Percentiles rank a stretch among this genome's conserved stretches.
Conservation (phyloP, 2,329 filamentous ascomycete species). For the Esteya vermicola region DNA sequence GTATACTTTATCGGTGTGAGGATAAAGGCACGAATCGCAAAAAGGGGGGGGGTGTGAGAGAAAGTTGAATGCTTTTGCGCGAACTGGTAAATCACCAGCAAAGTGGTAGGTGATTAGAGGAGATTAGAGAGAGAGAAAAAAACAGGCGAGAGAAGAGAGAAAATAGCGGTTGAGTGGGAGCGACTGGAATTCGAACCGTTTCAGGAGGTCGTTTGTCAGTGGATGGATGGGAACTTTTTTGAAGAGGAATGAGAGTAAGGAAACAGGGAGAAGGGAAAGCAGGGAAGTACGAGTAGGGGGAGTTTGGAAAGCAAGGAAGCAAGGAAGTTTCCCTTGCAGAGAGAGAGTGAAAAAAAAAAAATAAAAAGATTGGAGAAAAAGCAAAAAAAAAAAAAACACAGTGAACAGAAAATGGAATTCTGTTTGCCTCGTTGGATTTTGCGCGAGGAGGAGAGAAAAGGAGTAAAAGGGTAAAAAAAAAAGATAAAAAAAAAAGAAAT, state of each 20-base stretch:
- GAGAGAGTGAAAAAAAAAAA: too few relatives aligned
- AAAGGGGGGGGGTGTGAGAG: too few relatives aligned
- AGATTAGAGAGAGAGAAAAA: background rate
- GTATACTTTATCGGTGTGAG: too few relatives aligned
- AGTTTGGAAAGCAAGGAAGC: too few relatives aligned
- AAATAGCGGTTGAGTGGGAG: background rate
- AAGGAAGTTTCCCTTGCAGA: too few relatives aligned
- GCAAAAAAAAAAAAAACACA: background rate
- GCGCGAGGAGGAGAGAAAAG: constrained; percentile 1
- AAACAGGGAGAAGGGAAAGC: background rate
- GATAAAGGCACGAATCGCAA: too few relatives aligned
- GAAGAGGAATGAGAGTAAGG: too few relatives aligned
- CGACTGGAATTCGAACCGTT: background rate
- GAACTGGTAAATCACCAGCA: background rate
- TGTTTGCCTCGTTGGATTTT: background rate
- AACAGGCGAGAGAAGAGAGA: background rate
- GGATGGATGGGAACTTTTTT: too few relatives aligned
- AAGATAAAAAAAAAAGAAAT: too few relatives aligned
- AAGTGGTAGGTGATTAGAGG: background rate
- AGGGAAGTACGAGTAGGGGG: too few relatives aligned
- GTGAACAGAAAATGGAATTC: background rate
- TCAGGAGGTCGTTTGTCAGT: too few relatives aligned
- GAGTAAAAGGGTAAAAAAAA: constrained; percentile 4
- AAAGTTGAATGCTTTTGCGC: too few relatives aligned
- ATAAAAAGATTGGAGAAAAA: background rate